Percentiles rank a stretch among this genome's conserved stretches.
Evolutionary conservation across 768 basidiomycete species (phyloP).

Genomic region (Mycena olivaceomarginata): DNA sequence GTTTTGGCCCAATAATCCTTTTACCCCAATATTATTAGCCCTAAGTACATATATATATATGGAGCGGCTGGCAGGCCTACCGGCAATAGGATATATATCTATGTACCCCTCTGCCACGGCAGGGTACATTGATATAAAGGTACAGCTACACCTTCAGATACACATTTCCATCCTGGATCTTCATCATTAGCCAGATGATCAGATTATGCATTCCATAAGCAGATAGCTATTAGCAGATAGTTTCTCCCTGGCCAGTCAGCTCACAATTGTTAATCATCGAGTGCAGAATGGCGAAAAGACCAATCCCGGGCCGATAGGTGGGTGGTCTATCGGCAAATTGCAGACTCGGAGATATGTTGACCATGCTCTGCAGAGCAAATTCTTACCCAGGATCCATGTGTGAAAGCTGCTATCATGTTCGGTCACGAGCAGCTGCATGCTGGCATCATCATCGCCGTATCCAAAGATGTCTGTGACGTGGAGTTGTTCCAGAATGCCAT

Average conservation of each 20-base stretch:
- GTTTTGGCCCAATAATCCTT: no score
- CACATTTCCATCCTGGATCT: background rate
- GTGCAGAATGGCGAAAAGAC: conserved; percentile 31
- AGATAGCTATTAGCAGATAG: no score
- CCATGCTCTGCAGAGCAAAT: conserved; percentile 9
- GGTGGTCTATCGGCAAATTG: background rate
- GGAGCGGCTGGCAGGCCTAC: no score
- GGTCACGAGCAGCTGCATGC: conserved; percentile 3
- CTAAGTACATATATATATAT: no score
- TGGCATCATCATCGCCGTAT: background rate
- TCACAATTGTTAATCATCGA: background rate
- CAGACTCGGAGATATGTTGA: background rate
- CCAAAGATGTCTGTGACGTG: background rate
- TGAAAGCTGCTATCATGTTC: conserved; percentile 19
- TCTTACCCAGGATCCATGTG: background rate
- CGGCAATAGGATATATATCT: no score
- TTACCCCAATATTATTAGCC: no score
- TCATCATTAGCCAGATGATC: conserved; percentile 9
- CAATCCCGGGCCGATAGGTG: conserved; percentile 24
- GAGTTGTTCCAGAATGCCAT: conserved; percentile 46
- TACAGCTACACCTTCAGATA: no score
- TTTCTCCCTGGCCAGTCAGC: background rate
- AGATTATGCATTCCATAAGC: conserved; percentile 15
- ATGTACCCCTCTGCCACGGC: no score
- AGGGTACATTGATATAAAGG: no score